Base-by-base conservation (phyloP, 192 early-diverging fungal genomes). In the Coemansia sp. region DNA sequence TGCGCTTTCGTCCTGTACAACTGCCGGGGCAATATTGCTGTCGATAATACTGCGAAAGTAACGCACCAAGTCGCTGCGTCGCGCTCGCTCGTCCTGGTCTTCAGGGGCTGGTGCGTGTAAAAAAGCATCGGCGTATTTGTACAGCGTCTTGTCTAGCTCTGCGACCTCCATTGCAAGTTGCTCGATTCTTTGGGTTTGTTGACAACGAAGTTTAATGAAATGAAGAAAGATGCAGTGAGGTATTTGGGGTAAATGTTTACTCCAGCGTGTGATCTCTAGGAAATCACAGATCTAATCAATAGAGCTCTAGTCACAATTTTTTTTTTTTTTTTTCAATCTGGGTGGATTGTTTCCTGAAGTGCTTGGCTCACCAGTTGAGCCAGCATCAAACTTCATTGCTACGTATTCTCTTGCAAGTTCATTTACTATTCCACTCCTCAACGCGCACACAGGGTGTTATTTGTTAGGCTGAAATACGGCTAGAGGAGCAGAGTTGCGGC, bases 71-170 rank as follows among this genome's bases (percentile, higher is more conserved):
- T 53, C 38, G 47, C 56, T 54, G n/a, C 78, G 63, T 22, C 68
- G 58, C 24, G 59, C 60, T 5, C 24, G 38, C 71, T 71, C 78
- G 14, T 38, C 54, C 0, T 44, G 47, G 67, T 69, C 61, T 49
- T 31, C 59, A 0, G 56, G 23, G 0, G 26, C 60, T 1, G 59
- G 34, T 8, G 24, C 59, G 4, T 66, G 65, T 19, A 81, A 56
- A 53, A 81, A 81, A n/a, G 78, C 62, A 41, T 74, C 73, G 21
- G 68, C 68, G 63, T 81, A 81, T 24, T 56, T 53, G 62, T 62
- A 49, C 28, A 81, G 78, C 54, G 65, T 61, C 14, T 49, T 51
- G 65, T 75, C 65, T 28, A 81, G 73, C 31, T 68, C 72, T 10
- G 67, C 32, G 34, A 53, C 19, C n/a, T 65, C 52, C 57, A 64